A percentile compares a stretch with the other conserved stretches of the same genome.
These are phyloP conservation scores for Apiospora kogelbergensis DNA, from an alignment of 2,329 filamentous ascomycete species.

Conservation along the genomic window DNA sequence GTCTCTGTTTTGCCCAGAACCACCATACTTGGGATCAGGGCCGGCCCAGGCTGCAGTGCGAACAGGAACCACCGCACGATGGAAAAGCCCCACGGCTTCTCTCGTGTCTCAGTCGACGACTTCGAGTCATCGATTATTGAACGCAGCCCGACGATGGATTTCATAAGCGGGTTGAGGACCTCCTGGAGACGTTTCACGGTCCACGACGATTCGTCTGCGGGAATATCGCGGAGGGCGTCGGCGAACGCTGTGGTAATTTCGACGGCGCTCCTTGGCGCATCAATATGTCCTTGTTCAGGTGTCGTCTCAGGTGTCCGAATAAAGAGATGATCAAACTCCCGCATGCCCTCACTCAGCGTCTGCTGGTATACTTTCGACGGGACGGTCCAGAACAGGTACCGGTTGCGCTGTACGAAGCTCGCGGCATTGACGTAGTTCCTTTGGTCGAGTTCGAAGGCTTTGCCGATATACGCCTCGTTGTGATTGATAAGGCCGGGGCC, in stretches of 20 bases:
- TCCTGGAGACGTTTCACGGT: slow-evolving; percentile 15
- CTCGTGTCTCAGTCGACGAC: not conserved
- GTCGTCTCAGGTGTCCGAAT: not conserved
- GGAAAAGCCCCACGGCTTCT: slow-evolving; percentile 25
- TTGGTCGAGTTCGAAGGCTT: slow-evolving; percentile 21
- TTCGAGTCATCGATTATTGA: not conserved
- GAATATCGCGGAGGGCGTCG: slow-evolving; percentile 18
- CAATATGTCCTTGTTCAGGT: not conserved
- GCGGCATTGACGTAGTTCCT: slow-evolving; percentile 16
- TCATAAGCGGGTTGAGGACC: slow-evolving; percentile 18
- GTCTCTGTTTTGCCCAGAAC: slow-evolving; percentile 28
- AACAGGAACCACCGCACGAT: slow-evolving; percentile 29
- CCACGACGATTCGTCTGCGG: slow-evolving; percentile 18
- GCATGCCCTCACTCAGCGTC: not conserved
- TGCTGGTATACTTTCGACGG: slow-evolving; percentile 16
- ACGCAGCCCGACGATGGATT: slow-evolving; percentile 18
- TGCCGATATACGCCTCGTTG: slow-evolving; percentile 19
- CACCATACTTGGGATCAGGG: slow-evolving; percentile 23
- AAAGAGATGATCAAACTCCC: not conserved
- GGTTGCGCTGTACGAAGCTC: slow-evolving; percentile 21
- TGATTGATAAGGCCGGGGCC: not conserved
- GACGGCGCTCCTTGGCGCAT: slow-evolving; percentile 5
- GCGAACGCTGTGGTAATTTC: slow-evolving; percentile 18
- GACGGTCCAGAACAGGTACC: slow-evolving; percentile 27
- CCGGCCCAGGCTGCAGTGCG: slow-evolving; percentile 23